Base-by-base conservation (phyloP, 257 asterid genomes). In the Salvia hispanica region DNA sequence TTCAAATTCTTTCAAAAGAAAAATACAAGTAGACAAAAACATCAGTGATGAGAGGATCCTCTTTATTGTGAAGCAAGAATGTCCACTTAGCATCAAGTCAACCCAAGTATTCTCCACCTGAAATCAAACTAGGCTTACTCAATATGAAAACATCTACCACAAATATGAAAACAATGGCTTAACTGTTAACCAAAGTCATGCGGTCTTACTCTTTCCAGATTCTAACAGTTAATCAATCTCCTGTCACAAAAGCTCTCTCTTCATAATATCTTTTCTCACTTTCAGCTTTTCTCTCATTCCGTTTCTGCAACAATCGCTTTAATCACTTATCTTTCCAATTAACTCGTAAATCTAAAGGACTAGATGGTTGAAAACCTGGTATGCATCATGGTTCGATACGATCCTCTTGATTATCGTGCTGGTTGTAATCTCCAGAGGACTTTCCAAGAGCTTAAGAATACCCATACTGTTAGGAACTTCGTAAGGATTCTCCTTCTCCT, bases 401-500 rank as follows among this genome's bases (percentile, higher is more conserved):
- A 90, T 90, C 86, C 98, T 88, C 89, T 71, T 86, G 74, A 90
- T 90, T 68, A 90, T 90, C 5, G 97, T 92, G 85, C 97, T 90
- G 31, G 98, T 90, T 43, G 97, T 83, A 62, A 92, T 83, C 60
- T 92, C 98, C 77, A 90, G 82, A 69, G 98, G 95, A 77, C 97
- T 90, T 59, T 90, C 95, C 76, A 90, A 73, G 63, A 80, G 76
- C 84, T 86, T 75, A 70, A 81, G 82, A 64, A 92, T 86, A 51
- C 87, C 95, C 81, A 84, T 48, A 81, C 85, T 79, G 59, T 83
- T 82, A 44, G 97, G 93, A 68, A 87, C 87, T 69, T 83, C 83
- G 72, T 87, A 92, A 13, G 94, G 95, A 72, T 89, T 86, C 74
- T 75, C 73, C 77, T 80, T 75, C 58, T 86, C 96, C 96, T 88